A percentile compares a stretch with the other conserved stretches of the same genome.
Evolutionary conservation across 2,329 filamentous ascomycete species (phyloP).

Genomic region (Fusarium vanettenii): DNA sequence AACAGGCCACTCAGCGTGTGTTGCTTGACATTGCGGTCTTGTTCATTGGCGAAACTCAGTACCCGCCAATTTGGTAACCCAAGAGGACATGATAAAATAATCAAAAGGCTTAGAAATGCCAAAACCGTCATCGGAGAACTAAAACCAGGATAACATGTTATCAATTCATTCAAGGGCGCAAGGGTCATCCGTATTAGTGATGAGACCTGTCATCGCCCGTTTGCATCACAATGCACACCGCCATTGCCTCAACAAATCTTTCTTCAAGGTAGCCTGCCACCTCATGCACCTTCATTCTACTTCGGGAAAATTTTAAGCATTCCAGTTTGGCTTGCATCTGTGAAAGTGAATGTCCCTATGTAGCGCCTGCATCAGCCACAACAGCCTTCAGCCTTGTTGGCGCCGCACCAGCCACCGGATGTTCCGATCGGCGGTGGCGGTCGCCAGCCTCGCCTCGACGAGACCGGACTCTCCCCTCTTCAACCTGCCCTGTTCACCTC

Average conservation of each 20-base stretch:
- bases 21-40: neutral
- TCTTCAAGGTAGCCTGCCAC: neutral
- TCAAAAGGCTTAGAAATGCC: neutral
- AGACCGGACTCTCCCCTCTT: conserved; percentile 5
- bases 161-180: neutral
- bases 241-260: neutral
- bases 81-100: neutral
- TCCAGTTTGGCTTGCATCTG: neutral
- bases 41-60: neutral
- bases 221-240: neutral
- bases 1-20: neutral
- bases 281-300: neutral
- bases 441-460: conserved; percentile 21
- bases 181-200: neutral
- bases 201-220: neutral
- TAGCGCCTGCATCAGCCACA: neutral
- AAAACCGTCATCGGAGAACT: neutral
- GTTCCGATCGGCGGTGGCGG: conserved; percentile 18
- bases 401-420: conserved; percentile 25
- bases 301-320: neutral
- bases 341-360: neutral
- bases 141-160: neutral
- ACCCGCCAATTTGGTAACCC: neutral
- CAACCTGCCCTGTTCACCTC: neutral
- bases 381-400: neutral